Percentiles rank a stretch among this genome's conserved stretches.
Conservation (phyloP, 2,329 filamentous ascomycete genomes). For the Aspergillus amoenus region DNA sequence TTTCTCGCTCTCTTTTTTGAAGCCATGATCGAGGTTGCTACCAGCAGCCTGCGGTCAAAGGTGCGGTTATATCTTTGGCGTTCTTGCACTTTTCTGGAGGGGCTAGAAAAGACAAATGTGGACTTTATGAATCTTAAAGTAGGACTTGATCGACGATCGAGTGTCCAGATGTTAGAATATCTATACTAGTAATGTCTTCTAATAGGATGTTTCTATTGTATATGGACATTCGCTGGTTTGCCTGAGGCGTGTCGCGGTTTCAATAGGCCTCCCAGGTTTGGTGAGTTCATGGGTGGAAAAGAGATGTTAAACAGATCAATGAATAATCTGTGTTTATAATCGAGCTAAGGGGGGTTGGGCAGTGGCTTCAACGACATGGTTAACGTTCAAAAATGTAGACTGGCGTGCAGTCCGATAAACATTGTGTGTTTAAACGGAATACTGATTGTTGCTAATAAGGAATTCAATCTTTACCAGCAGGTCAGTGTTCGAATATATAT, state of each 20-base stretch:
- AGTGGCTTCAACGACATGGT: too few relatives aligned
- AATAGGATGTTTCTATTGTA: neutral
- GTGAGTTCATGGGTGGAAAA: too few relatives aligned
- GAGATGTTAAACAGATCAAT: neutral
- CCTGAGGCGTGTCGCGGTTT: neutral
- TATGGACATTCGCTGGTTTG: neutral
- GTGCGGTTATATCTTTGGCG: slow-evolving; percentile 3
- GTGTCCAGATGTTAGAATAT: neutral
- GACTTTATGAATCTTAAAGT: neutral
- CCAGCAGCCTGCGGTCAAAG: neutral
- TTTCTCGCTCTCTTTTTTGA: neutral
- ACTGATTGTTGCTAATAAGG: too few relatives aligned
- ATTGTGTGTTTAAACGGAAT: too few relatives aligned
- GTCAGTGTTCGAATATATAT: too few relatives aligned
- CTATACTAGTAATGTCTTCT: slow-evolving; percentile 5
- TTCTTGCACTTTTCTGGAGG: slow-evolving; percentile 5
- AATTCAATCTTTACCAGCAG: too few relatives aligned
- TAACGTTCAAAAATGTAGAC: too few relatives aligned
- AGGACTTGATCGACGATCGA: neutral
- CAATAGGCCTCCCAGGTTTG: neutral
- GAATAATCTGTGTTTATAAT: neutral
- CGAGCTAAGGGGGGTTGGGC: neutral
- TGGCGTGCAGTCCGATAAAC: too few relatives aligned
- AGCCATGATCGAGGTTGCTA: neutral
- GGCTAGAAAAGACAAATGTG: slow-evolving; percentile 2